Conservation (phyloP, 2,329 filamentous ascomycete species). For the Pyrenophora graminea region DNA sequence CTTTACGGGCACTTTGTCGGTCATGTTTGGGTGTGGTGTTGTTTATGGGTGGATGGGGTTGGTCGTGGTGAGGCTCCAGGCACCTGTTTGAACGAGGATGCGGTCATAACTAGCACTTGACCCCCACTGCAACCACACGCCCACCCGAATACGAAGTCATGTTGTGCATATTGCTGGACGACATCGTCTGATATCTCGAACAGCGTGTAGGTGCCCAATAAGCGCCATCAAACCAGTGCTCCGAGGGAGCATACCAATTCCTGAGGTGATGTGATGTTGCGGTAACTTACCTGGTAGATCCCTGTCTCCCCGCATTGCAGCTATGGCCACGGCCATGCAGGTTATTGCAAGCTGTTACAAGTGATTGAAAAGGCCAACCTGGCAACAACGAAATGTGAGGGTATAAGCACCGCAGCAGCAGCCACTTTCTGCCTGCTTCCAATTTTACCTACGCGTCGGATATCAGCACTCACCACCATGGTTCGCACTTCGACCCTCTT, state of each 20-base stretch:
- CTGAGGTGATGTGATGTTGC: too few relatives aligned
- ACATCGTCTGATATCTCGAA: too few relatives aligned
- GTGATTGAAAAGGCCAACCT: conserved; percentile 16
- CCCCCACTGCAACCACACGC: too few relatives aligned
- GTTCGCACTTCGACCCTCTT: conserved; percentile 46
- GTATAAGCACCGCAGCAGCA: conserved; percentile 14
- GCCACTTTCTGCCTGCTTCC: conserved; percentile 6
- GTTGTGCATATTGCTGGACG: too few relatives aligned
- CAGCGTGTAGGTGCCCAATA: too few relatives aligned
- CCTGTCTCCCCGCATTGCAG: conserved; percentile 17
- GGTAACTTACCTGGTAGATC: conserved; percentile 7
- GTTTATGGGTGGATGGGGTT: background rate
- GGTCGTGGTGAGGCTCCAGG: conserved; percentile 1
- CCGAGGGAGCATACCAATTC: too few relatives aligned
- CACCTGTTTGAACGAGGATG: conserved; percentile 3
- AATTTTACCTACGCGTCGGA: conserved; percentile 4
- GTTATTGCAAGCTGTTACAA: conserved; percentile 10
- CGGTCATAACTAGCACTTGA: conserved; percentile 11
- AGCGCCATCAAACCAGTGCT: too few relatives aligned
- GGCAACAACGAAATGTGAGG: conserved; percentile 23
- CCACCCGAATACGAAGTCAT: too few relatives aligned
- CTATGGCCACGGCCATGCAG: conserved; percentile 8
- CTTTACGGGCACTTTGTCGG: conserved; percentile 68
- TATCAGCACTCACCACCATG: conserved; percentile 29
- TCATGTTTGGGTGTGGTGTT: conserved; percentile 59